Base-by-base conservation (phyloP, 305 asterid genomes). In the Salvia sclarea region DNA sequence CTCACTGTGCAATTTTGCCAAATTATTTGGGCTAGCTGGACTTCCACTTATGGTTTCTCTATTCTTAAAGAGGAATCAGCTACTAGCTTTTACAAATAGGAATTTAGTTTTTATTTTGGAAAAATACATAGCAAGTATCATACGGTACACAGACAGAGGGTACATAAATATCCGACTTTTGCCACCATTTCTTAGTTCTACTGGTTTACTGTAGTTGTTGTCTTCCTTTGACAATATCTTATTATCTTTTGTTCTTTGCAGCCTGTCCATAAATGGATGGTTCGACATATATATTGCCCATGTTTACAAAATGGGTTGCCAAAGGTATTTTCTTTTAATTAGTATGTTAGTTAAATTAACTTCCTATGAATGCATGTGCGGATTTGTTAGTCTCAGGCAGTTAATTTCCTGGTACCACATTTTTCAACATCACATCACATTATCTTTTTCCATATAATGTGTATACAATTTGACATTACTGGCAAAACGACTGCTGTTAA, bases 251-350 rank as follows among this genome's bases (percentile, higher is more conserved):
- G n/a, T 72, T 40, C 25, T 35, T 66, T 84, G 86, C 94, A 95
- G 99, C 99, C 99, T 77, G 98, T 95, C 57, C 98, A 95, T 78
- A 95, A 89, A 81, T 95, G 99, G 99, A 92, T 95, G 88, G 92
- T 91, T 53, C 96, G 98, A 21, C 99, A 95, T 78, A 80, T 95
- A 68, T 95, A 95, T 80, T 85, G 90, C 62, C 99, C 99, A 21
- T 95, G 96, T 83, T 72, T 95, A 66, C 89, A 95, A 22, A 85
- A 89, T 73, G 97, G 99, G 67, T 79, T 95, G 53, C 92, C 99
- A 7, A 95, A 95, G 97, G 99, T 95, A 80, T 56, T 40, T 70
- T 58, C 55, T 70, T 24, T 10, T 70, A 43, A 20, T 49, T 45
- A 14, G 50, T 64, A 53, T 41, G 37, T 70, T 58, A 49, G 12